Percentiles rank a stretch among this genome's conserved stretches.
Evolutionary conservation across 129 eudicot genomes (phyloP).

Genomic region (Heracleum sosnowskyi): DNA sequence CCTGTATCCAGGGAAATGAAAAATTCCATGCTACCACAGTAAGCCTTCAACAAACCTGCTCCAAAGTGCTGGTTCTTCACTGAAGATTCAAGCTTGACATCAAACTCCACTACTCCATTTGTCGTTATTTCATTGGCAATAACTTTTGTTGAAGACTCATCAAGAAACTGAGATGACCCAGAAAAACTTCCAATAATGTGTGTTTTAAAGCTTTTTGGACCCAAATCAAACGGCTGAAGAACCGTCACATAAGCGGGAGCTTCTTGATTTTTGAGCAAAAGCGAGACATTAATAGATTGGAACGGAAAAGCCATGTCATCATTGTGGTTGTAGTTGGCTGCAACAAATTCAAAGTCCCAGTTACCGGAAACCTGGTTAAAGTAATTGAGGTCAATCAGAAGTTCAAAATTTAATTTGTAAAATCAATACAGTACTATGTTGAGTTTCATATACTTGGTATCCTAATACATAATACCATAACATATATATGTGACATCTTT

Average conservation of each 20-base stretch:
- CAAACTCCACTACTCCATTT: background rate
- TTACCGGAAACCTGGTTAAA: background rate
- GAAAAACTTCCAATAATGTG: background rate
- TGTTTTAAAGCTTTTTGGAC: background rate
- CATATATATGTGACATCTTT: too few species aligned
- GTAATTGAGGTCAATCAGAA: background rate
- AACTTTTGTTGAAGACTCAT: background rate
- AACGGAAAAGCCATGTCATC: background rate
- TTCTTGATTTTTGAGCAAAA: background rate
- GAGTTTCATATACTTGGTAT: too few species aligned
- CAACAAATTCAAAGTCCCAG: slow-evolving; percentile 1
- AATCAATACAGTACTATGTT: background rate
- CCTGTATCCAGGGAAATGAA: background rate
- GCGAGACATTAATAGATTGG: background rate
- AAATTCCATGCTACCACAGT: background rate
- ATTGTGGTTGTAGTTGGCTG: background rate
- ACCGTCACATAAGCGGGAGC: background rate
- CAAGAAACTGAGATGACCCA: background rate
- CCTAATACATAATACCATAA: too few species aligned
- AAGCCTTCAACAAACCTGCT: background rate
- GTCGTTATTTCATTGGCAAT: background rate
- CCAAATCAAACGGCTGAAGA: slow-evolving; percentile 8
- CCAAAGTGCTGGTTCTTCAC: background rate
- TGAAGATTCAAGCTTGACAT: background rate
- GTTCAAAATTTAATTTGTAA: background rate